Evolutionary conservation across 441 rosid species (phyloP).

Genomic region (Gossypium schwendimanii): DNA sequence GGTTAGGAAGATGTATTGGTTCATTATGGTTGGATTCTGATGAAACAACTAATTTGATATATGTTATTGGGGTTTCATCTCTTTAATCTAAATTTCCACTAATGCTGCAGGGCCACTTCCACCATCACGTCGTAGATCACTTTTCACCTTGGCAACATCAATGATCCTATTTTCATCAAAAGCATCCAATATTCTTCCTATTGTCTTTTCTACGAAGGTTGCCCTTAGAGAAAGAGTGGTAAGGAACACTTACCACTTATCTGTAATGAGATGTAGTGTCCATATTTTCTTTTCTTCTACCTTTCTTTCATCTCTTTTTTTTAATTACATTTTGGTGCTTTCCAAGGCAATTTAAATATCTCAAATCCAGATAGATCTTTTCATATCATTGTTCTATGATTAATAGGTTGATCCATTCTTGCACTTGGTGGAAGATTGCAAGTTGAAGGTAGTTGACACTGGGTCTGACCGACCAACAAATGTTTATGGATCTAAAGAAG

Average conservation of each 20-base stretch:
- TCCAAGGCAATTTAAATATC: neutral
- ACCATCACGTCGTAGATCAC: conserved; percentile 73
- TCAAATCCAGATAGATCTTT: neutral
- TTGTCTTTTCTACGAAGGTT: conserved; percentile 45
- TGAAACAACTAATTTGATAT: neutral
- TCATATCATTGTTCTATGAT: conserved; percentile 15
- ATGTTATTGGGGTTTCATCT: neutral
- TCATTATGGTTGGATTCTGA: neutral
- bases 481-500: conserved; percentile 68
- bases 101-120: conserved; percentile 59
- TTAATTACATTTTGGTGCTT: neutral
- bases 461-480: conserved; percentile 26
- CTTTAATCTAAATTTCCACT: conserved; percentile 4
- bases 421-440: conserved; percentile 64
- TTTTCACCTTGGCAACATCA: conserved; percentile 69
- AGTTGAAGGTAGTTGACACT: conserved; percentile 47
- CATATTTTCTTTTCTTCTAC: neutral
- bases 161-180: conserved; percentile 87
- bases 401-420: conserved; percentile 82
- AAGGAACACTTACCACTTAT: conserved; percentile 15
- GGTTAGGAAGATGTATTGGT: neutral
- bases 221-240: conserved; percentile 59
- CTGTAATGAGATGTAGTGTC: neutral
- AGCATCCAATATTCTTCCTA: conserved; percentile 53
- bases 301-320: neutral